A percentile compares a stretch with the other conserved stretches of the same genome.
These are phyloP conservation scores for Cylindrodendrum hubeiense DNA, from an alignment of 2,329 filamentous ascomycete genomes.

Conservation along the genomic window DNA sequence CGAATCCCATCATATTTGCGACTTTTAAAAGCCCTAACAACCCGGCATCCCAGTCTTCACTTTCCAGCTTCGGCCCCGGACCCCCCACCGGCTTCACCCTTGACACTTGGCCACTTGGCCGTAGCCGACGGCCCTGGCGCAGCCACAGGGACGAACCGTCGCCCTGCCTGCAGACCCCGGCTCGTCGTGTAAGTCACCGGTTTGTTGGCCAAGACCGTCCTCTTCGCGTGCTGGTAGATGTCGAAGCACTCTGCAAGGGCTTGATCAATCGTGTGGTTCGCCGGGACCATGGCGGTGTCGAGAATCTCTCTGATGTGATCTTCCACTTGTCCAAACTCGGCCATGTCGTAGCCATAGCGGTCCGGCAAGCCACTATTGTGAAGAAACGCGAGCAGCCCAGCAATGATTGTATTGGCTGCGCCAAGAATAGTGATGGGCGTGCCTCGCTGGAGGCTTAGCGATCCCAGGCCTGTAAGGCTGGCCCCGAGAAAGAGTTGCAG, in stretches of 20 bases:
- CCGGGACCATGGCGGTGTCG: slow-evolving; percentile 60
- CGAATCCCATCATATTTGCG: slow-evolving; percentile 6
- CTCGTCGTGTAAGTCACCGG: slow-evolving; percentile 56
- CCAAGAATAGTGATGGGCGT: slow-evolving; percentile 63
- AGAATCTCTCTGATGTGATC: slow-evolving; percentile 64
- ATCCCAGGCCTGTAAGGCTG: slow-evolving; percentile 62
- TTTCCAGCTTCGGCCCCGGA: slow-evolving; percentile 19
- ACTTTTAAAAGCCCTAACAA: not conserved
- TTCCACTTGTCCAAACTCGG: slow-evolving; percentile 63
- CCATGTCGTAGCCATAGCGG: slow-evolving; percentile 62
- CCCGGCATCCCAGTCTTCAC: slow-evolving; percentile 22
- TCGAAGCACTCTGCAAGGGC: slow-evolving; percentile 62
- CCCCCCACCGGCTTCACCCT: slow-evolving; percentile 26
- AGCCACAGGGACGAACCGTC: slow-evolving; percentile 18
- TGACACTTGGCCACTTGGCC: slow-evolving; percentile 14
- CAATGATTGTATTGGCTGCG: slow-evolving; percentile 62
- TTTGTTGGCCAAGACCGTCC: slow-evolving; percentile 61
- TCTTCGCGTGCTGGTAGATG: slow-evolving; percentile 58
- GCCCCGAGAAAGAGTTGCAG: slow-evolving; percentile 63
- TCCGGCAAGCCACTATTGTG: slow-evolving; percentile 68
- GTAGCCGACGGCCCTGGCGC: not conserved
- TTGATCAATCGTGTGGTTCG: slow-evolving; percentile 58
- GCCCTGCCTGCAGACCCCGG: slow-evolving; percentile 24
- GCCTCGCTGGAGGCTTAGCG: slow-evolving; percentile 52
- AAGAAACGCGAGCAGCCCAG: slow-evolving; percentile 63